phyloP scores from a whole-genome alignment of 768 basidiomycete species.

The Pholiota microspora region DNA sequence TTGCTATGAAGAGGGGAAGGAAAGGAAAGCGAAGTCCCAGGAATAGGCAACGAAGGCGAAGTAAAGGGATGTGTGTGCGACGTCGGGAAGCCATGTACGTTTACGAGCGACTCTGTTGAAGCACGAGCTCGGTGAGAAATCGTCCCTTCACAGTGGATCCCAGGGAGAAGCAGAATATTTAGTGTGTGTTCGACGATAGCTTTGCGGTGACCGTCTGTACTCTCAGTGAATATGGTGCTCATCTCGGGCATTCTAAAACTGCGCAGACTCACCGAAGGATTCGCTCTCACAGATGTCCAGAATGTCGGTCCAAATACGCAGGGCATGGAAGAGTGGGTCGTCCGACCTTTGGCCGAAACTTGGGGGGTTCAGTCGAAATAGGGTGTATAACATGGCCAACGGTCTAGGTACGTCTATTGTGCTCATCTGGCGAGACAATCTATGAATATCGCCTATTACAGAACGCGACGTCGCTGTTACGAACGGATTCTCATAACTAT shows the following conservation, averaged over 20 bases:
- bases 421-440: slow-evolving; percentile 57
- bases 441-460: slow-evolving; percentile 70
- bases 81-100: slow-evolving; percentile 27
- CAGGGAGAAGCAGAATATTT: slow-evolving; percentile 73
- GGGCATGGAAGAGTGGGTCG: slow-evolving; percentile 55
- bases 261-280: slow-evolving; percentile 56
- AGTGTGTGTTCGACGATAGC: slow-evolving; percentile 79
- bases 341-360: slow-evolving; percentile 23
- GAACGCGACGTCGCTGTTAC: slow-evolving; percentile 73
- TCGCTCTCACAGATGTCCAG: slow-evolving; percentile 77
- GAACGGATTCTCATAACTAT: slow-evolving; percentile 77
- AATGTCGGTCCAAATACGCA: slow-evolving; percentile 74
- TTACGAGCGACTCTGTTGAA: slow-evolving; percentile 40
- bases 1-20: slow-evolving; percentile 75
- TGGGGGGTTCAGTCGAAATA: slow-evolving; percentile 47
- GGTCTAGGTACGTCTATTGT: slow-evolving; percentile 69
- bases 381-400: slow-evolving; percentile 51
- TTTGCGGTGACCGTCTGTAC: slow-evolving; percentile 67
- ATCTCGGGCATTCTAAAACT: background rate
- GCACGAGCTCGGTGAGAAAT: slow-evolving; percentile 25
- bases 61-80: slow-evolving; percentile 28
- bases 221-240: background rate
- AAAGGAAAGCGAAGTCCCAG: slow-evolving; percentile 54
- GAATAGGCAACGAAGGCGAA: slow-evolving; percentile 51
- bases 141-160: slow-evolving; percentile 53